phyloP scores from a whole-genome alignment of 139 green algal genomes.

The Chlorella sp. region DNA sequence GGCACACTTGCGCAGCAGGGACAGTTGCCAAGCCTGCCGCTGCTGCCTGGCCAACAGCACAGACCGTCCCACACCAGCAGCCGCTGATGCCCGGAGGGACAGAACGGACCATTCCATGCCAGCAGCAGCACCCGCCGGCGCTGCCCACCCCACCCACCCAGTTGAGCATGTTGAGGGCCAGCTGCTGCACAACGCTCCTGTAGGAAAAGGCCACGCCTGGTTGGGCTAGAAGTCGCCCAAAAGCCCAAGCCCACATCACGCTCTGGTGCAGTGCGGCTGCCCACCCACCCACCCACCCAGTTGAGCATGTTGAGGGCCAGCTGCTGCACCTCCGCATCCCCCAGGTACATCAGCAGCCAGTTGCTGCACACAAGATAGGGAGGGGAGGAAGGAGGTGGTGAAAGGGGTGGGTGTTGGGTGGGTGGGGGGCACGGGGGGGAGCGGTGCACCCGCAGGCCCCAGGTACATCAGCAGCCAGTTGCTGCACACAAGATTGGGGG shows the following conservation, averaged over 20 bases:
- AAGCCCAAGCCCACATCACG: no score
- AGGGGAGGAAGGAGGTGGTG: neutral
- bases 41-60: no score
- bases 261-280: no score
- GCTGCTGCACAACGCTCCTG: no score
- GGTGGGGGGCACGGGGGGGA: no score
- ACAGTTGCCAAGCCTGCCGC: neutral
- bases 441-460: neutral
- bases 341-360: conserved; percentile 96
- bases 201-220: no score
- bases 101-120: no score
- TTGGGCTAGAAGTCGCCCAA: no score
- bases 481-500: neutral
- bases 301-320: conserved; percentile 67
- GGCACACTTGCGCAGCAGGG: neutral
- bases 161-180: neutral
- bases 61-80: no score
- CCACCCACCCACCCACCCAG: conserved; percentile 59
- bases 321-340: conserved; percentile 76
- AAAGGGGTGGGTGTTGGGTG: neutral
- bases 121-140: neutral
- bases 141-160: no score
- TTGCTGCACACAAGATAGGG: conserved; percentile 56
- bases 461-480: neutral
- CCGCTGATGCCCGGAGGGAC: no score